phyloP scores from a whole-genome alignment of 768 basidiomycete species.

The Termitomyces sp. region DNA sequence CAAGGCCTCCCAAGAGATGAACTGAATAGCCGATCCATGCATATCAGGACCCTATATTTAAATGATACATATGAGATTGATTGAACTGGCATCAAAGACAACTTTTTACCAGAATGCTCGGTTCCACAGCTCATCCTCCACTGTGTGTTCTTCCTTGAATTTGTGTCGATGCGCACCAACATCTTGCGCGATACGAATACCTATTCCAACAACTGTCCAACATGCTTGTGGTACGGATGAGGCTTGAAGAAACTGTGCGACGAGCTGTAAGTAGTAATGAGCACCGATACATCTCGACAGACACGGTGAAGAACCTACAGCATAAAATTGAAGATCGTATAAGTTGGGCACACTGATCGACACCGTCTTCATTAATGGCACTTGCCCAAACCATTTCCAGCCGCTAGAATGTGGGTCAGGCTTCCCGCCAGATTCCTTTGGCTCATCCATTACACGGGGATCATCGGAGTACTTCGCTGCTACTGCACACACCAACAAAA shows the following conservation, averaged over 20 bases:
- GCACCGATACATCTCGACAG: neutral
- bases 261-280: conserved; percentile 32
- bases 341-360: conserved; percentile 56
- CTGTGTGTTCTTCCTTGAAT: conserved; percentile 25
- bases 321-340: conserved; percentile 70
- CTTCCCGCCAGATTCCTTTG: conserved; percentile 5
- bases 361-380: conserved; percentile 55
- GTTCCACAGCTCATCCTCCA: conserved; percentile 73
- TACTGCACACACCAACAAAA: conserved; percentile 69
- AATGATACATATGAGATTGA: neutral
- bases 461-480: conserved; percentile 59
- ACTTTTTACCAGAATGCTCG: conserved; percentile 53
- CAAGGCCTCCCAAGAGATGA: conserved; percentile 64
- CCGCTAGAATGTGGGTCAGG: conserved; percentile 42
- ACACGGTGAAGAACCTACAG: conserved; percentile 28
- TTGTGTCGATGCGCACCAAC: conserved; percentile 63
- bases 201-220: conserved; percentile 68
- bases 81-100: neutral
- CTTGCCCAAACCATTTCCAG: conserved; percentile 64
- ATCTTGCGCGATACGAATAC: conserved; percentile 74
- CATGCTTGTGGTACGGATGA: conserved; percentile 57
- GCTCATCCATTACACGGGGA: conserved; percentile 38
- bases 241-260: conserved; percentile 47
- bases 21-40: conserved; percentile 46
- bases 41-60: conserved; percentile 42